Evolutionary conservation across 1,284 basidiomycete genomes (phyloP).

Genomic region (Cutaneotrichosporon arboriforme): DNA sequence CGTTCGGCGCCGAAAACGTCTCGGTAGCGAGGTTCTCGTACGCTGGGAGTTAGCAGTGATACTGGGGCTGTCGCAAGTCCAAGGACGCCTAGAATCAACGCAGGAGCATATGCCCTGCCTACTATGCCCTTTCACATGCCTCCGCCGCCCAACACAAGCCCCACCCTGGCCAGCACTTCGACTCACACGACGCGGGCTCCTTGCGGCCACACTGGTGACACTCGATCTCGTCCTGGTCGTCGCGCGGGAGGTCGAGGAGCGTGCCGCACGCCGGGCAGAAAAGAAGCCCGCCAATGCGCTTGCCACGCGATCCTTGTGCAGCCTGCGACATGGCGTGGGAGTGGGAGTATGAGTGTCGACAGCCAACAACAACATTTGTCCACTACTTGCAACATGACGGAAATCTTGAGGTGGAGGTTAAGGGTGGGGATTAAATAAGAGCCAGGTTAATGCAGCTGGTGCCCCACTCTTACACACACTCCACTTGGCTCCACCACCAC

Average conservation of each 20-base stretch:
- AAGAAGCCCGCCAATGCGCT: conserved; percentile 67
- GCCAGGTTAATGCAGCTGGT: background rate
- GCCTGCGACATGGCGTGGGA: conserved; percentile 1
- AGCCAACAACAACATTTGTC: background rate
- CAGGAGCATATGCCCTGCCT: background rate
- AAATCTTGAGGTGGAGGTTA: conserved; percentile 13
- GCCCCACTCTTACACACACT: background rate
- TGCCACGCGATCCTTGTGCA: conserved; percentile 18
- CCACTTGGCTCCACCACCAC: too few species aligned
- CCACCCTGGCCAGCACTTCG: background rate
- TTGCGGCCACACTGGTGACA: conserved; percentile 84
- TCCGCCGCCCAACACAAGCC: background rate
- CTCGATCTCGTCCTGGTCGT: conserved; percentile 66
- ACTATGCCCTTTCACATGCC: background rate
- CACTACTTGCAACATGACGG: background rate
- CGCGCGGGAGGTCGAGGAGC: conserved; percentile 74
- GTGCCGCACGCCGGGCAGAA: conserved; percentile 93
- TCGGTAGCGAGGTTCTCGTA: conserved; percentile 89
- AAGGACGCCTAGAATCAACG: background rate
- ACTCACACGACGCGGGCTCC: conserved; percentile 80
- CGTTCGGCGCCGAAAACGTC: conserved; percentile 84
- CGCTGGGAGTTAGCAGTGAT: conserved; percentile 53
- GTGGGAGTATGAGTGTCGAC: too few species aligned
- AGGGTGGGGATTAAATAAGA: background rate
- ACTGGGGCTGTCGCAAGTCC: background rate